phyloP scores from a whole-genome alignment of 176 grass and related monocot species.

The Thalia dealbata region DNA sequence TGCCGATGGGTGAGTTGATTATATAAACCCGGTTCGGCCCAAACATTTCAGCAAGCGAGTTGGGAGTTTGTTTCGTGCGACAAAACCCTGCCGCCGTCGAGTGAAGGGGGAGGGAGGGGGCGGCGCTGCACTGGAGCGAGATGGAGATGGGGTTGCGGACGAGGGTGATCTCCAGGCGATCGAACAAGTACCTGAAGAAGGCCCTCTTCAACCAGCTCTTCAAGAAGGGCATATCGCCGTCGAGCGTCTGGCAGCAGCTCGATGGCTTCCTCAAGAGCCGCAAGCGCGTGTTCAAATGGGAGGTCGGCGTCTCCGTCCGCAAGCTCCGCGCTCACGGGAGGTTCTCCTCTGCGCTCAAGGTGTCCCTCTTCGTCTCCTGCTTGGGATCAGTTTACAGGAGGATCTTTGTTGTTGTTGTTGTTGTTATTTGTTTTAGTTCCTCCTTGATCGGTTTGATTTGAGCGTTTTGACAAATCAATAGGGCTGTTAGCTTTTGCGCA shows the following conservation, averaged over 20 bases:
- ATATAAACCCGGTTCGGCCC: not conserved
- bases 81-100: not conserved
- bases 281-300: constrained; percentile 91
- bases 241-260: constrained; percentile 60
- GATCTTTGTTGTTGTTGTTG: not conserved
- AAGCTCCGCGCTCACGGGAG: constrained; percentile 49
- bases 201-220: constrained; percentile 74
- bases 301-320: constrained; percentile 71
- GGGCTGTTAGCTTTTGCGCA: not conserved
- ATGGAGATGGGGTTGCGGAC: constrained; percentile 42
- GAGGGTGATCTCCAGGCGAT: constrained; percentile 61
- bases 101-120: constrained; percentile 2
- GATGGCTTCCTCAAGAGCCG: constrained; percentile 79
- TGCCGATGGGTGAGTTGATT: not conserved
- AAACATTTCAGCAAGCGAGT: not conserved
- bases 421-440: not conserved
- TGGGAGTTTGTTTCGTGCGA: not conserved
- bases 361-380: not conserved
- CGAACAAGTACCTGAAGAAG: constrained; percentile 66
- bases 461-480: too few relatives aligned
- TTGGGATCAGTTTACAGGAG: not conserved
- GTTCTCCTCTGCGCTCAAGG: constrained; percentile 70
- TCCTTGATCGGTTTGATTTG: too few relatives aligned
- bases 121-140: constrained; percentile 2
- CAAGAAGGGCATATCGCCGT: constrained; percentile 45